A percentile compares a stretch with the other conserved stretches of the same genome.
Conservation (phyloP, 78 protist species). For the Mantamonas sphyraenae region DNA sequence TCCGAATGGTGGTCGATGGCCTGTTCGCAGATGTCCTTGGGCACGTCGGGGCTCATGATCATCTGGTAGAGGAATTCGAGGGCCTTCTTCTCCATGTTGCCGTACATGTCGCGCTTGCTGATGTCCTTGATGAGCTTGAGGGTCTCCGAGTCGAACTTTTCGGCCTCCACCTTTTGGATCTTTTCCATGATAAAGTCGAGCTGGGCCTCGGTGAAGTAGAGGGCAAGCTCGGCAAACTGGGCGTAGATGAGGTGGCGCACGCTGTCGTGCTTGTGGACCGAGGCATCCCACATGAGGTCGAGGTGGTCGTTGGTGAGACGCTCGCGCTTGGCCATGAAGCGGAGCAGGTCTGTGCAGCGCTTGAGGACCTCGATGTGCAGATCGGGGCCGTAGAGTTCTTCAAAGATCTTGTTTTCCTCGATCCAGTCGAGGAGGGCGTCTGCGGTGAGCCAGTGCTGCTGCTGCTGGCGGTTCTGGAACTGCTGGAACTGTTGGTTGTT, state of each 20-base stretch:
- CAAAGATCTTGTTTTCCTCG: conserved; percentile 33
- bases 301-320: conserved; percentile 30
- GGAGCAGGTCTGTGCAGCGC: conserved; percentile 50
- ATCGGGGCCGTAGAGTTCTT: conserved; percentile 43
- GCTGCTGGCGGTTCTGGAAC: neutral
- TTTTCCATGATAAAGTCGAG: conserved; percentile 35
- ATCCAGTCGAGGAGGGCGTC: conserved; percentile 27
- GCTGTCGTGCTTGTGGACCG: conserved; percentile 51
- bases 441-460: neutral
- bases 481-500: neutral
- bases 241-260: conserved; percentile 32
- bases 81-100: no score
- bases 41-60: neutral
- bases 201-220: conserved; percentile 9
- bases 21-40: neutral
- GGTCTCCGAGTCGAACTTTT: conserved; percentile 24
- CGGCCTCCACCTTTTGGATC: conserved; percentile 19
- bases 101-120: conserved; percentile 1
- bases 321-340: conserved; percentile 24
- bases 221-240: conserved; percentile 23
- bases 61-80: neutral
- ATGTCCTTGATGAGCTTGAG: conserved; percentile 18
- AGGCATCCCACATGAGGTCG: conserved; percentile 45
- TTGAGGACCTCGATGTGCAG: conserved; percentile 44
- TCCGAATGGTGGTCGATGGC: neutral